Base-by-base conservation (phyloP, 306 rosid genomes). In the Purshia tridentata region DNA sequence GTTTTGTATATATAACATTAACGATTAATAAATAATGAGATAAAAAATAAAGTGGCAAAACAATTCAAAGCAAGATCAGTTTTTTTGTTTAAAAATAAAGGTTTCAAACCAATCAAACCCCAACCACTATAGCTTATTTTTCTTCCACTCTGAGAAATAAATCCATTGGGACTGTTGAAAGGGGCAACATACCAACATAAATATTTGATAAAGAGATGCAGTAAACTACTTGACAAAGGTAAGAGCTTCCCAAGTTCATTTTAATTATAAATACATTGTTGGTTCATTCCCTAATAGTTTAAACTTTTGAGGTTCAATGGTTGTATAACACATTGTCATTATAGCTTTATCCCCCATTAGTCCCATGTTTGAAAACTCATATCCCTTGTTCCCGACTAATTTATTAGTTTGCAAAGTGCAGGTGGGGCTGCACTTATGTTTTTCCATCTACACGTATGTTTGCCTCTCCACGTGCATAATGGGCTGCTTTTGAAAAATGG, bases 1-100 rank as follows among this genome's bases (percentile, higher is more conserved):
- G 78, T 48, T 67, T 63, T 45, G 51, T n/a, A 74, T 44, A 18
- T 16, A 76, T 45, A 66, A 50, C 65, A 69, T 73, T 73, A 66
- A 67, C 19, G 19, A 18, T 63, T 60, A 52, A 65, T 42, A 59
- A 66, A 40, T 65, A 67, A 18, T 52, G 40, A 11, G 18, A 67
- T 50, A 44, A 15, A 65, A 64, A 54, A 54, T 59, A 23, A 48
- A 29, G 37, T 40, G 45, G 42, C 45, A 53, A 49, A 58, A 18
- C 12, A 51, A 42, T 58, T 63, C 47, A 39, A 51, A 14, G 20
- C 35, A 37, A 35, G 60, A 37, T 9, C 4, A 12, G 46, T 9
- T 41, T 69, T 39, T 37, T 39, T 19, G 19, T 9, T 65, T 13
- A 20, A 65, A n/a, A 44, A 18, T 18, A 45, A 44, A 18, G 2